Conservation (phyloP, 306 rosid genomes). For the Notholithocarpus densiflorus region DNA sequence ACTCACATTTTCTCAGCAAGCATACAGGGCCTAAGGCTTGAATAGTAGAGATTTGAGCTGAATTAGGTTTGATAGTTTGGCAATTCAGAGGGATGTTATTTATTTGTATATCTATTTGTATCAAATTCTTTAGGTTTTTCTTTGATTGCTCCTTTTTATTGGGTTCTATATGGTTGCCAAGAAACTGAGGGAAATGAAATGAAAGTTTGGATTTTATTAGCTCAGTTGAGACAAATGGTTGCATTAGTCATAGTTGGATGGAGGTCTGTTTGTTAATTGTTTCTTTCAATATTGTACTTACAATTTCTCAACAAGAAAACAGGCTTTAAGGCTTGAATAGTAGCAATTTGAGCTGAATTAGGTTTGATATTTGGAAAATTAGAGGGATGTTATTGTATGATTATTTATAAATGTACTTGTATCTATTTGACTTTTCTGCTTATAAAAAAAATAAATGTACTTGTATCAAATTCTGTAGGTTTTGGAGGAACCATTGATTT, state of each 20-base stretch:
- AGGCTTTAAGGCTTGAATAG: too few species aligned
- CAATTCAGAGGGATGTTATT: not conserved
- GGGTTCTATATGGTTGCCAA: too few species aligned
- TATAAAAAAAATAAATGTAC: too few species aligned
- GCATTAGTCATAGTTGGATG: too few species aligned
- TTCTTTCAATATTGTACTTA: too few species aligned
- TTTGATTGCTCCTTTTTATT: too few species aligned
- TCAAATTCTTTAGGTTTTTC: not conserved
- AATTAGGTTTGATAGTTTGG: not conserved
- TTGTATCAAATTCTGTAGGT: constrained; percentile 39
- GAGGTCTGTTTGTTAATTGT: too few species aligned
- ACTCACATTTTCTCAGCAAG: not conserved
- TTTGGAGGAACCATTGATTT: constrained; percentile 87
- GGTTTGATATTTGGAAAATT: not conserved
- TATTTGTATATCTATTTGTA: not conserved
- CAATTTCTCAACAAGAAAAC: too few species aligned
- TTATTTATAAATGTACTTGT: not conserved
- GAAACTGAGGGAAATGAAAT: not conserved
- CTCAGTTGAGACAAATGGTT: too few species aligned
- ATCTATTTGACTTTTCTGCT: not conserved
- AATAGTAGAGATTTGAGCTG: not conserved
- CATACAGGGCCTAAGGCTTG: not conserved
- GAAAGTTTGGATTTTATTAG: not conserved
- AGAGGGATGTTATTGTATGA: not conserved
- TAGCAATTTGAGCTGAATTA: too few species aligned